Percentiles rank a stretch among this genome's conserved stretches.
These are phyloP conservation scores for Fusarium heterosporum DNA, from an alignment of 2,329 filamentous ascomycete genomes.

Conservation along the genomic window DNA sequence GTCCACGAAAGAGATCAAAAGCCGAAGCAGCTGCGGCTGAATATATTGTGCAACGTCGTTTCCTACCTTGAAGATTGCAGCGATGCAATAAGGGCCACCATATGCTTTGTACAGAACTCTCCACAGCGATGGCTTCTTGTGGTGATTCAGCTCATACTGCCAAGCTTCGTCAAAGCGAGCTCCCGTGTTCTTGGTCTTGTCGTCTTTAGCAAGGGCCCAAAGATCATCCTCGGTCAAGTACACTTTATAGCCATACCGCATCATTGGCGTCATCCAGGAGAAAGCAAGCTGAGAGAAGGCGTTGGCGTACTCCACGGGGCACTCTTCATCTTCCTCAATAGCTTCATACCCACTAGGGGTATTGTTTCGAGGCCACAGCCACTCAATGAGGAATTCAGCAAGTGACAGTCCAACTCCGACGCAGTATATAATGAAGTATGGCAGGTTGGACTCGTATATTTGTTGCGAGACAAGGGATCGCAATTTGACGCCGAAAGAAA, in stretches of 20 bases:
- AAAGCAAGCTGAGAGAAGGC: constrained; percentile 95
- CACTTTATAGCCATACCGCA: constrained; percentile 92
- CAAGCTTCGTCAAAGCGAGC: constrained; percentile 79
- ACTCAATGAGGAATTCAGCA: constrained; percentile 82
- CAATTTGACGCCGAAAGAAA: constrained; percentile 83
- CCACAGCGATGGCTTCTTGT: constrained; percentile 80
- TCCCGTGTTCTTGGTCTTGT: constrained; percentile 82
- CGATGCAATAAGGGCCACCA: constrained; percentile 83
- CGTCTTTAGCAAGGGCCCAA: constrained; percentile 86
- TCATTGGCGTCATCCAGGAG: constrained; percentile 98
- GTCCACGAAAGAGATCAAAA: constrained; percentile 84
- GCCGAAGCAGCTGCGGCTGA: constrained; percentile 89
- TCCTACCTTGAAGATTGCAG: constrained; percentile 86
- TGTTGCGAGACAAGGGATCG: constrained; percentile 86
- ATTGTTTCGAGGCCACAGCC: constrained; percentile 83
- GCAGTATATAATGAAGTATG: constrained; percentile 83
- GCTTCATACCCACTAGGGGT: constrained; percentile 66
- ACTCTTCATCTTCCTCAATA: constrained; percentile 70
- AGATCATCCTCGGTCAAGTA: constrained; percentile 95
- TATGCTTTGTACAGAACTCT: constrained; percentile 85
- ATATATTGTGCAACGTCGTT: constrained; percentile 89
- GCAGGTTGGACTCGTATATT: constrained; percentile 71
- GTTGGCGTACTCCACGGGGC: constrained; percentile 88
- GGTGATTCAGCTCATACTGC: constrained; percentile 76
- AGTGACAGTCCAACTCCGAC: constrained; percentile 76